phyloP scores from a whole-genome alignment of 2,329 filamentous ascomycete species.

The Fragosphaeria purpurea region DNA sequence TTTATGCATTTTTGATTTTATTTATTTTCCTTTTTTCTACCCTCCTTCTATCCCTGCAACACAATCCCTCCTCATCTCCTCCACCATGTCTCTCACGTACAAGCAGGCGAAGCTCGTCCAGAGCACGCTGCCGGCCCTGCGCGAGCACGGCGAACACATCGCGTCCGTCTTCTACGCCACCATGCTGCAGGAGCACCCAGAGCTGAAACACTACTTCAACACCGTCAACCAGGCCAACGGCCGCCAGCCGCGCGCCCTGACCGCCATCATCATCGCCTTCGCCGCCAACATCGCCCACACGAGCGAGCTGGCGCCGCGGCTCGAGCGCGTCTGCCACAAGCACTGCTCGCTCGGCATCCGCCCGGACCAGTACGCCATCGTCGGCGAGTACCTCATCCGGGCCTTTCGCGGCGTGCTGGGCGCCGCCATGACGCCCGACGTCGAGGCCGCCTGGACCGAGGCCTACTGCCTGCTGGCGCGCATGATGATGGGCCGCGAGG shows the following conservation, averaged over 20 bases:
- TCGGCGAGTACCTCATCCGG: conserved; percentile 57
- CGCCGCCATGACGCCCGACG: conserved; percentile 51
- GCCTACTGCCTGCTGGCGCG: conserved; percentile 66
- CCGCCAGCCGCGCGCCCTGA: conserved; percentile 52
- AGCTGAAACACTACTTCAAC: conserved; percentile 64
- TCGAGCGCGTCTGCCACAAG: conserved; percentile 57
- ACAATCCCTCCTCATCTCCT: background rate
- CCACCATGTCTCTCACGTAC: conserved; percentile 30
- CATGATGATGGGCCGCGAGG: conserved; percentile 59
- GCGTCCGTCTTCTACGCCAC: conserved; percentile 63
- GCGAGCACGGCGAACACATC: conserved; percentile 57
- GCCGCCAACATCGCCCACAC: conserved; percentile 59
- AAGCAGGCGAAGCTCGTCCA: conserved; percentile 56
- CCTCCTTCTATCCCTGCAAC: background rate
- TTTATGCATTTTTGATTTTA: background rate
- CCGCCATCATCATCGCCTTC: conserved; percentile 57
- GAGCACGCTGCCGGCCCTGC: conserved; percentile 59
- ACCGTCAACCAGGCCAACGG: conserved; percentile 52
- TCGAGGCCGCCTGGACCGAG: conserved; percentile 57
- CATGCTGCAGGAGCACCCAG: conserved; percentile 55
- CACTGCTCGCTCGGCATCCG: conserved; percentile 60
- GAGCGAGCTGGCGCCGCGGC: conserved; percentile 41
- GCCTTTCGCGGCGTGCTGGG: conserved; percentile 60
- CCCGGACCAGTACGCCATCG: conserved; percentile 60
- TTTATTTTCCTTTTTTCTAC: background rate